Base-by-base conservation (phyloP, 139 green algal species). In the Chlamydomonas eustigma region DNA sequence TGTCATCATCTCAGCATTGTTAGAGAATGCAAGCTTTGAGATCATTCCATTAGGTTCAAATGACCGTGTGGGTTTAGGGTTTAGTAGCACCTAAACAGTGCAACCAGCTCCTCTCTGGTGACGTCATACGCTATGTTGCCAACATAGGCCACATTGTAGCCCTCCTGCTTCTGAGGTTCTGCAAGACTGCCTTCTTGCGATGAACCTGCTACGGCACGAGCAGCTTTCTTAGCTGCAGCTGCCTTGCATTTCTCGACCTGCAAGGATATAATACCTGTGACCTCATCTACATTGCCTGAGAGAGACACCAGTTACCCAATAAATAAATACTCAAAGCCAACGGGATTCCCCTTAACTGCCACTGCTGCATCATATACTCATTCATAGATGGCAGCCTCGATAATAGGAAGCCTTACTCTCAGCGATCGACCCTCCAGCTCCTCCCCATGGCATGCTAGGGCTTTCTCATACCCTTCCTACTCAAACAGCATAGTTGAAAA, bases 111-210 rank as follows among this genome's bases (percentile, higher is more conserved):
- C 34, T 85, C 74, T n/a, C 72, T 73, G 0, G 50, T 82, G 1
- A 81, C 88, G 58, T 93, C 87, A 74, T 90, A 95, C 1, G 88
- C 79, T 12, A 97, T 83, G 82, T 97, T 96, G 77, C 92, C 91
- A 0, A 92, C 84, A 73, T 95, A 96, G 0, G 87, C 88, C 0
- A 94, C 89, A 70, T 92, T 81, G 79, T 94, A 97, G n/a, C 91
- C 92, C 0, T 52, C 51, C 1, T 50, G 39, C 4, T 18, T 12
- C 58, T 66, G n/a, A 64, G 74, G 35, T 51, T 66, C 58, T 64
- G 12, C 38, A 39, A 0, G 37, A n/a, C 65, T 38, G 22, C 18
- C 2, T 36, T 2, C 51, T 25, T 66, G 24, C 67, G n/a, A n/a
- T n/a, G n/a, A n/a, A 37, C 39, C 76, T 35, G 50, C 32, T 30